These are phyloP conservation scores for Microcera coccophila DNA, from an alignment of 2,329 filamentous ascomycete genomes.

Conservation along the genomic window DNA sequence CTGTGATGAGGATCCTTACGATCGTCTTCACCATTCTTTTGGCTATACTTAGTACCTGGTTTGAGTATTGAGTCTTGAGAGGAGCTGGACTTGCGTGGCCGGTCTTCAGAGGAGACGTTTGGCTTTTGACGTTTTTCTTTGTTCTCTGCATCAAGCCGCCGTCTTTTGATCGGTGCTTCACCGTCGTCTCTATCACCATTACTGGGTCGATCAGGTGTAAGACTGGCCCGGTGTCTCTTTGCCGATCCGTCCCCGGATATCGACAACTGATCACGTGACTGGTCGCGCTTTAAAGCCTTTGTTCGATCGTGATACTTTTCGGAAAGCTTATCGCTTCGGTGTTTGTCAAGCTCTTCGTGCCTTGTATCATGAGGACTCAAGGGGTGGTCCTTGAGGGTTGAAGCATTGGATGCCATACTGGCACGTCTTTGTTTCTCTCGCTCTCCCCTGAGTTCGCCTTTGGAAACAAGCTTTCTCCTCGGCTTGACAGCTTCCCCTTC, in stretches of 20 bases:
- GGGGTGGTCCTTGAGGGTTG: constrained; percentile 47
- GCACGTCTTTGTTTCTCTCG: constrained; percentile 56
- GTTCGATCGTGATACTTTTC: constrained; percentile 59
- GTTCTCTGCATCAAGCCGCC: constrained; percentile 52
- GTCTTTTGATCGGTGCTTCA: constrained; percentile 52
- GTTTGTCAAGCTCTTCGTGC: constrained; percentile 50
- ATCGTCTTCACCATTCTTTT: constrained; percentile 43
- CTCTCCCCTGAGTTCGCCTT: constrained; percentile 58
- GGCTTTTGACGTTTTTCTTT: constrained; percentile 48
- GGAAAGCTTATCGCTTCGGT: constrained; percentile 35
- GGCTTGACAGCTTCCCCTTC: constrained; percentile 58
- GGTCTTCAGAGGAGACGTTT: constrained; percentile 44
- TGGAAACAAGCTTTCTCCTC: constrained; percentile 60
- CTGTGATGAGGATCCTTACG: constrained; percentile 33
- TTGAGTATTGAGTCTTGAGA: constrained; percentile 40
- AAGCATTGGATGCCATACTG: constrained; percentile 55
- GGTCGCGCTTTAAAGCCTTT: constrained; percentile 58
- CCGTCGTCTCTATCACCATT: constrained; percentile 50
- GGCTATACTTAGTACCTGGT: constrained; percentile 29
- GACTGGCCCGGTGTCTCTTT: constrained; percentile 58
- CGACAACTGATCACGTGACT: constrained; percentile 53
- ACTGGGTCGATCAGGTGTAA: constrained; percentile 53
- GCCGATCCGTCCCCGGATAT: constrained; percentile 48
- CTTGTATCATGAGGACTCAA: constrained; percentile 50
- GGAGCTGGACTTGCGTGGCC: constrained; percentile 39